Conservation (phyloP, 2,329 filamentous ascomycete species). For the Truncatella angustata region DNA sequence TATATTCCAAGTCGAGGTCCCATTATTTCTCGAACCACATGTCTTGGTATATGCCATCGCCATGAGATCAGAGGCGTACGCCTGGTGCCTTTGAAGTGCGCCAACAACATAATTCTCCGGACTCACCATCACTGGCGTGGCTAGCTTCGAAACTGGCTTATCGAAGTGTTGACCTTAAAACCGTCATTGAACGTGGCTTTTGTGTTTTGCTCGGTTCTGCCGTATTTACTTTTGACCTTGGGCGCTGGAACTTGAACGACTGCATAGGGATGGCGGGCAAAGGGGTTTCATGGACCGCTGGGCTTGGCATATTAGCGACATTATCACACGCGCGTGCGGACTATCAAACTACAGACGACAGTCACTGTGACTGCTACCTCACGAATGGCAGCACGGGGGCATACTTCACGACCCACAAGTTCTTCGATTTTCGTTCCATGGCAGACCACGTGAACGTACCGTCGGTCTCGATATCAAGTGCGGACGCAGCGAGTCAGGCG, state of each 20-base stretch:
- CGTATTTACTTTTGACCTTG: no score
- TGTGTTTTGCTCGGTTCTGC: no score
- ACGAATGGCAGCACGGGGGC: constrained; percentile 38
- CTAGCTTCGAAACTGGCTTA: background rate
- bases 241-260: background rate
- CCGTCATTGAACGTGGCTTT: no score
- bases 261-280: background rate
- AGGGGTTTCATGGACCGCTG: background rate
- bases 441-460: constrained; percentile 32
- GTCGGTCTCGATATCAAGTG: constrained; percentile 20
- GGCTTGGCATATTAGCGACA: constrained; percentile 15
- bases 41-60: background rate
- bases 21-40: background rate
- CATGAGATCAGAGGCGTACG: background rate
- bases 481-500: constrained; percentile 23
- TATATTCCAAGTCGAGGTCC: no score
- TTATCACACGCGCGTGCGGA: constrained; percentile 10
- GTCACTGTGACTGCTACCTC: constrained; percentile 42
- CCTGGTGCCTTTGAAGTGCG: background rate
- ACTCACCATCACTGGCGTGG: background rate
- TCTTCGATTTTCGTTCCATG: constrained; percentile 49
- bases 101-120: background rate
- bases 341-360: constrained; percentile 21
- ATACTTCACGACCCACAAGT: constrained; percentile 43
- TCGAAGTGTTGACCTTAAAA: background rate